A percentile compares a stretch with the other conserved stretches of the same genome.
phyloP scores from a whole-genome alignment of 371 early-diverging fungal species.

The Zopfochytrium polystomum region DNA sequence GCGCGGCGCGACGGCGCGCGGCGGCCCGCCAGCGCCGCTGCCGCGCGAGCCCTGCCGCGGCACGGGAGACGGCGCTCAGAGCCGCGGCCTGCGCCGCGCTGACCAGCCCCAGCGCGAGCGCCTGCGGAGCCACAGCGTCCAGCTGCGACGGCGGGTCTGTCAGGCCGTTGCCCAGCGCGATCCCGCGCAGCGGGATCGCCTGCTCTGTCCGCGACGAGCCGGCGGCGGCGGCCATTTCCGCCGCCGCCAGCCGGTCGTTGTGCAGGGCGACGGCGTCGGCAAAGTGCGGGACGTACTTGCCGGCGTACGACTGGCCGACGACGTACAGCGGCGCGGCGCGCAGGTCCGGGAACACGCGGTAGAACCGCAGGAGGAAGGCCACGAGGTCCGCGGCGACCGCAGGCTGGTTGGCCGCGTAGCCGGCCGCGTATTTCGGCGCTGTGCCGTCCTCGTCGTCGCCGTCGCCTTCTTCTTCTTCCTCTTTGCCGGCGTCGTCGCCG shows the following conservation, averaged over 20 bases:
- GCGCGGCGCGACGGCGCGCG: conserved; percentile 33
- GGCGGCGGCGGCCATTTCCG: too few species aligned
- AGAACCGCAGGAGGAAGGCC: conserved; percentile 50
- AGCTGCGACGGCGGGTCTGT: conserved; percentile 59
- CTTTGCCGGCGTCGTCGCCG: too few species aligned
- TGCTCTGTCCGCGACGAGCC: too few species aligned
- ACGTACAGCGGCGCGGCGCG: conserved; percentile 43
- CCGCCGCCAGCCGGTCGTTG: too few species aligned
- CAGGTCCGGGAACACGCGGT: conserved; percentile 48
- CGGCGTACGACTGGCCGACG: conserved; percentile 59
- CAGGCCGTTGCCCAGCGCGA: conserved; percentile 56
- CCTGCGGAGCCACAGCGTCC: conserved; percentile 54
- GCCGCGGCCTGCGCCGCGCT: conserved; percentile 37
- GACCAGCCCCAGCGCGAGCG: conserved; percentile 56
- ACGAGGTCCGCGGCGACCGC: conserved; percentile 52
- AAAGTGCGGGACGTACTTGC: conserved; percentile 58
- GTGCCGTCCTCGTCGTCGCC: conserved; percentile 4
- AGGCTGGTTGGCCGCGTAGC: conserved; percentile 49
- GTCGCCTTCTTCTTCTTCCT: too few species aligned
- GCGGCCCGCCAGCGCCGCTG: conserved; percentile 47
- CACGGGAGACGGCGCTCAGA: conserved; percentile 38
- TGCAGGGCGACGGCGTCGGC: conserved; percentile 49
- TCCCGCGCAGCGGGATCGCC: conserved; percentile 49
- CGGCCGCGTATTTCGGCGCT: conserved; percentile 35
- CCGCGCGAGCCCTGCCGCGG: conserved; percentile 37